A percentile compares a stretch with the other conserved stretches of the same genome.
Conservation (phyloP, 352 stramenopile genomes). For the Phytophthora pinifolia region DNA sequence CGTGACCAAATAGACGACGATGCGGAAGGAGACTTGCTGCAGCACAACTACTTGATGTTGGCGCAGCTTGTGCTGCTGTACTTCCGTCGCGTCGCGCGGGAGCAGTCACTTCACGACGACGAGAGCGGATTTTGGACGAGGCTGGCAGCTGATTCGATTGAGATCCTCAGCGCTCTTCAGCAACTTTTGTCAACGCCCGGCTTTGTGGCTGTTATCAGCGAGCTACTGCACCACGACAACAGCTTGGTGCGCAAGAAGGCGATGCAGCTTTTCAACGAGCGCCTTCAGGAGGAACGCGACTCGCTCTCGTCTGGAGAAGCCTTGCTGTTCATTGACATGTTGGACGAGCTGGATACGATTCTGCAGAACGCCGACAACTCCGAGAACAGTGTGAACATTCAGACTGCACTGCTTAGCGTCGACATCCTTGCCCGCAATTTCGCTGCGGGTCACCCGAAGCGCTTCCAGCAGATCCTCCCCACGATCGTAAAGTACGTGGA, state of each 20-base stretch:
- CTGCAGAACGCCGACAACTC: slow-evolving; percentile 56
- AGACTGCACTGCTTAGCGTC: slow-evolving; percentile 82
- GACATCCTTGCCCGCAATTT: slow-evolving; percentile 87
- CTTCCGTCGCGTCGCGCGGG: slow-evolving; percentile 72
- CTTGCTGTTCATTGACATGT: slow-evolving; percentile 87
- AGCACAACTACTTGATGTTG: slow-evolving; percentile 80
- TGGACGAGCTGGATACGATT: slow-evolving; percentile 77
- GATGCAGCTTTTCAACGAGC: slow-evolving; percentile 89
- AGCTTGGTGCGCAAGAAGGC: slow-evolving; percentile 86
- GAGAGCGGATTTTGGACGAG: slow-evolving; percentile 55
- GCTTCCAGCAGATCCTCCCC: slow-evolving; percentile 69
- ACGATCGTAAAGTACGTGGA: slow-evolving; percentile 80
- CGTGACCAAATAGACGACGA: slow-evolving; percentile 37
- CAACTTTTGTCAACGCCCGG: slow-evolving; percentile 82
- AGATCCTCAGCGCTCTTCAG: slow-evolving; percentile 78
- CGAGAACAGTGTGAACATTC: slow-evolving; percentile 78
- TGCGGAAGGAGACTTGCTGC: slow-evolving; percentile 48
- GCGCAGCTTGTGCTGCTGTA: slow-evolving; percentile 80
- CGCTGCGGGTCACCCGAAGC: slow-evolving; percentile 61
- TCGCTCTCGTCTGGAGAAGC: slow-evolving; percentile 67
- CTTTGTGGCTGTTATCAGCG: slow-evolving; percentile 85
- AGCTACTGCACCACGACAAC: slow-evolving; percentile 86
- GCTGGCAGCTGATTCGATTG: slow-evolving; percentile 58
- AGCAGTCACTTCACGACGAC: slow-evolving; percentile 64
- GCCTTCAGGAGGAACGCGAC: slow-evolving; percentile 65